phyloP scores from a whole-genome alignment of 257 asterid species.

The Solanum lignicaule region DNA sequence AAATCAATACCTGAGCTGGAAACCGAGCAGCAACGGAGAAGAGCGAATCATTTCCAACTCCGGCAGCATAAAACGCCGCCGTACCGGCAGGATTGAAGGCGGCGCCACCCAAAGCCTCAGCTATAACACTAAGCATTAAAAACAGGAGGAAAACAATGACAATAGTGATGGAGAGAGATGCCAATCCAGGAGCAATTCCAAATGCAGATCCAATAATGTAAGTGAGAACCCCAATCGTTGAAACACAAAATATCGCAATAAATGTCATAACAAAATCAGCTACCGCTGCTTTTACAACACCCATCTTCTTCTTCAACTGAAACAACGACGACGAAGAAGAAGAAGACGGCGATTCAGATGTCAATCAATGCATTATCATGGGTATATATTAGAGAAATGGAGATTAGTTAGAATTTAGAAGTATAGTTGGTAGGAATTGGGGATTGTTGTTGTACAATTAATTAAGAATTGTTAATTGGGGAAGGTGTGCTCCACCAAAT shows the following conservation, averaged over 20 bases:
- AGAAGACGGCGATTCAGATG: neutral
- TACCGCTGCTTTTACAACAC: conserved; percentile 16
- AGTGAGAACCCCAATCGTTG: conserved; percentile 37
- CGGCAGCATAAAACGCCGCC: conserved; percentile 75
- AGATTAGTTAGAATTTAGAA: neutral
- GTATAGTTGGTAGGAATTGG: neutral
- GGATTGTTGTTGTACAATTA: neutral
- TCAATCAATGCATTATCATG: neutral
- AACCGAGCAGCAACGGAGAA: conserved; percentile 61
- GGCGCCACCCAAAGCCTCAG: conserved; percentile 71
- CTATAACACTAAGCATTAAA: conserved; percentile 52
- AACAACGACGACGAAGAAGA: neutral
- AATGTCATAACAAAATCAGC: conserved; percentile 28
- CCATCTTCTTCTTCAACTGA: conserved; percentile 5
- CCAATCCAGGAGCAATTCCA: conserved; percentile 32
- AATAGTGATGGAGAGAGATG: conserved; percentile 48
- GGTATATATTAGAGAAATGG: neutral
- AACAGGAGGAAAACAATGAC: conserved; percentile 31
- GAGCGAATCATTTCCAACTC: conserved; percentile 44
- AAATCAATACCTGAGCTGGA: conserved; percentile 28
- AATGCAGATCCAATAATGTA: conserved; percentile 31
- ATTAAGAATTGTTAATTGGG: neutral
- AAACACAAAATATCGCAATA: conserved; percentile 25
- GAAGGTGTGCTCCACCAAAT: neutral
- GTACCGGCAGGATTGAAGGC: conserved; percentile 78